Percentiles rank a stretch among this genome's conserved stretches.
phyloP scores from a whole-genome alignment of 148 eudicot genomes.

The Fallopia convolvulus region DNA sequence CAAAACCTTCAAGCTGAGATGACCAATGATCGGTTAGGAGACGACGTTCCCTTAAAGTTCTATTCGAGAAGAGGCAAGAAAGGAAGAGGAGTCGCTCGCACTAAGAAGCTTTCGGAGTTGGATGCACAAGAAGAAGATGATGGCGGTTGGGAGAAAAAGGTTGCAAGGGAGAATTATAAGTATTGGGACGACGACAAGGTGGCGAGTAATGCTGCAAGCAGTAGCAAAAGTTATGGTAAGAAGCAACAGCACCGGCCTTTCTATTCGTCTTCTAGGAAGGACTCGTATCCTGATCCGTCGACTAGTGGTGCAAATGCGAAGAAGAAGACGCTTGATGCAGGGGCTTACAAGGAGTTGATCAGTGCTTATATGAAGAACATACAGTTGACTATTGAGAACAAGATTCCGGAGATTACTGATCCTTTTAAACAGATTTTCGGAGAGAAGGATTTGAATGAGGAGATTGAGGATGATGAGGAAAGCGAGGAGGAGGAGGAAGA shows the following conservation, averaged over 20 bases:
- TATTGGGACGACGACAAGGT: constrained; percentile 18
- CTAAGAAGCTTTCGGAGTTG: constrained; percentile 24
- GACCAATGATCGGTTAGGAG: constrained; percentile 26
- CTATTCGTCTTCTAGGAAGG: constrained; percentile 17
- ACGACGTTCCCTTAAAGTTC: constrained; percentile 30
- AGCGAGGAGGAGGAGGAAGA: constrained; percentile 23
- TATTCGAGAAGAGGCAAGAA: constrained; percentile 18
- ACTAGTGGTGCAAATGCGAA: neutral
- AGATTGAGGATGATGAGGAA: constrained; percentile 23
- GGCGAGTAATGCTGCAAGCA: neutral
- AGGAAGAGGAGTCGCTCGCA: neutral
- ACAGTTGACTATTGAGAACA: constrained; percentile 52
- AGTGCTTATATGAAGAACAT: constrained; percentile 77
- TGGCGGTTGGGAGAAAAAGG: constrained; percentile 16
- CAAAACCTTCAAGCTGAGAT: constrained; percentile 38
- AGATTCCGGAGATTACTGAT: constrained; percentile 56
- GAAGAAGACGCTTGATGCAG: constrained; percentile 47
- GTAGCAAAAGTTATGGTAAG: constrained; percentile 17
- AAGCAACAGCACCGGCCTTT: constrained; percentile 18
- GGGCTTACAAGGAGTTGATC: constrained; percentile 61
- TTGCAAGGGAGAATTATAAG: constrained; percentile 3
- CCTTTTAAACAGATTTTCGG: constrained; percentile 73
- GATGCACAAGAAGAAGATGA: constrained; percentile 31
- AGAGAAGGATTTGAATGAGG: constrained; percentile 25
- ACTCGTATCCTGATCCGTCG: constrained; percentile 39